Conservation (phyloP, 441 rosid species). For the Adansonia grandidieri region DNA sequence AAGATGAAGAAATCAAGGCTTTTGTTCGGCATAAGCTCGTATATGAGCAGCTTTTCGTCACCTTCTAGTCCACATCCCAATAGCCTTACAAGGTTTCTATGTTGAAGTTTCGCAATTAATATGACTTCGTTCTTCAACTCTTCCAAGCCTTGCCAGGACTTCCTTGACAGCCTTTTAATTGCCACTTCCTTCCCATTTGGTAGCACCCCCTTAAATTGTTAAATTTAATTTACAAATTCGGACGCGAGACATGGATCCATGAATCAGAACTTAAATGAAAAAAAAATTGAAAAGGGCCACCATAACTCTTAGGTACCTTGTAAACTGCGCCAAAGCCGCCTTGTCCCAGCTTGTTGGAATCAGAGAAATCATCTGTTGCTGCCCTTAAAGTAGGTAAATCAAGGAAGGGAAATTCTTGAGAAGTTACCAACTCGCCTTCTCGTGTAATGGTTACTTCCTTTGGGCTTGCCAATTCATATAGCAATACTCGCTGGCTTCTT, state of each 20-base stretch:
- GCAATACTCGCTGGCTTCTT: background rate
- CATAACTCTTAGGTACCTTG: constrained; percentile 16
- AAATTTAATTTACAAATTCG: background rate
- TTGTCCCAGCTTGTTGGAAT: constrained; percentile 39
- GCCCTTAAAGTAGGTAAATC: constrained; percentile 27
- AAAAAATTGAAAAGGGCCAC: background rate
- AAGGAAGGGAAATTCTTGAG: constrained; percentile 16
- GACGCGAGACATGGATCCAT: background rate
- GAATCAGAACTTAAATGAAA: background rate
- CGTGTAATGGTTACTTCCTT: background rate
- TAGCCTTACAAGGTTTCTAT: constrained; percentile 41
- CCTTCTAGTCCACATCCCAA: constrained; percentile 37
- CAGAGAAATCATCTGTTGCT: constrained; percentile 37
- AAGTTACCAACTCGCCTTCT: constrained; percentile 15
- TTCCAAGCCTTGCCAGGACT: constrained; percentile 37
- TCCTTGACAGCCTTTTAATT: constrained; percentile 35
- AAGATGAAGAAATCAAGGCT: constrained; percentile 23
- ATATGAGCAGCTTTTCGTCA: constrained; percentile 39
- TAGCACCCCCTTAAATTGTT: constrained; percentile 25
- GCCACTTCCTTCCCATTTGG: constrained; percentile 36
- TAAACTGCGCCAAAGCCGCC: constrained; percentile 43
- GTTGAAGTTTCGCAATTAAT: constrained; percentile 40
- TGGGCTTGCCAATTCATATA: constrained; percentile 12
- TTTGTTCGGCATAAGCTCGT: constrained; percentile 37
- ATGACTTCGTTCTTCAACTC: constrained; percentile 37